phyloP scores from a whole-genome alignment of 768 basidiomycete genomes.

The Leccinum imitatum region DNA sequence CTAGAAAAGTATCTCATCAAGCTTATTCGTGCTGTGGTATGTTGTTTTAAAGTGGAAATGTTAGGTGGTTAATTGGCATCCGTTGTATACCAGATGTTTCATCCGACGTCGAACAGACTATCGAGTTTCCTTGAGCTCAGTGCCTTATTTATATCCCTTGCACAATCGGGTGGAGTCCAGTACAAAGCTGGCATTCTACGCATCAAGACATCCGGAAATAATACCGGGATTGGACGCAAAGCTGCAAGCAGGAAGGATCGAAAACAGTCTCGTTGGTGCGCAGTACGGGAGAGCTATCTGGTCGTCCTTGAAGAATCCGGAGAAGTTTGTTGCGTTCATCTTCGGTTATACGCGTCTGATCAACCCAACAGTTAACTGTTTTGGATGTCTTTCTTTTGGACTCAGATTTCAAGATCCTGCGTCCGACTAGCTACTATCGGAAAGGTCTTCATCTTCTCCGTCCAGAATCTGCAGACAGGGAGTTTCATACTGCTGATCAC shows the following conservation, averaged over 20 bases:
- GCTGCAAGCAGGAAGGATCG: constrained; percentile 57
- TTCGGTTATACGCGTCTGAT: background rate
- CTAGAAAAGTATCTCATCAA: constrained; percentile 87
- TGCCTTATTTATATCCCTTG: constrained; percentile 78
- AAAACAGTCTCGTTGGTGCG: constrained; percentile 82
- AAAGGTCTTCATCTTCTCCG: constrained; percentile 75
- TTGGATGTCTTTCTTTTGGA: constrained; percentile 96
- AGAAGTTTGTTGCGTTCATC: constrained; percentile 50
- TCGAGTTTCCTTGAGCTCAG: constrained; percentile 91
- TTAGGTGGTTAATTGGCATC: constrained; percentile 2
- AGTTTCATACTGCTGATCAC: constrained; percentile 20
- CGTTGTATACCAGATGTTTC: constrained; percentile 74
- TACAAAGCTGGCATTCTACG: constrained; percentile 87
- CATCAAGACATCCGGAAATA: constrained; percentile 52
- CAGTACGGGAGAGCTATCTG: constrained; percentile 88
- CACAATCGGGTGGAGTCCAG: constrained; percentile 79
- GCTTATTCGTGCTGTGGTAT: constrained; percentile 85
- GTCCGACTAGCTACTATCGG: constrained; percentile 87
- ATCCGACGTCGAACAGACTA: constrained; percentile 86
- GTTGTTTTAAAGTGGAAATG: constrained; percentile 24
- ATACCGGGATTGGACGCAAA: constrained; percentile 63
- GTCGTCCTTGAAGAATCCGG: constrained; percentile 86
- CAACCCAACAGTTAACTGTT: constrained; percentile 56
- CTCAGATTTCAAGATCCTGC: constrained; percentile 81
- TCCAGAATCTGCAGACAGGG: constrained; percentile 30